Conservation (phyloP, 352 stramenopile species). For the Pelagophyceae sp. region DNA sequence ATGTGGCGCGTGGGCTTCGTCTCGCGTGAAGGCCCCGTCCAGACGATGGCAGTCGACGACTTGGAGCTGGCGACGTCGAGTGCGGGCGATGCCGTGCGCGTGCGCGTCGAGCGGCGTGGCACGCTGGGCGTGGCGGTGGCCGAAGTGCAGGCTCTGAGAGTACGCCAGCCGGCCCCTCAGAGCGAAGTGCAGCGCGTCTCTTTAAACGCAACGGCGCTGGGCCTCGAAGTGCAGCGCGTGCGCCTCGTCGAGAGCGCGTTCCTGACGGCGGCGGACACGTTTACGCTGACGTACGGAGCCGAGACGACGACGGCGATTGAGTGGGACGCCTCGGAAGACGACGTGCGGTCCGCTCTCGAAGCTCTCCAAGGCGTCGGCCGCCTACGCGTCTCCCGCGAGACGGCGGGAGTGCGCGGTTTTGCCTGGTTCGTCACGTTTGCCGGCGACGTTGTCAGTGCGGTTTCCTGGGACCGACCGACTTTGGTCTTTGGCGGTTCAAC, state of each 20-base stretch:
- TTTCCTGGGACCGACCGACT: slow-evolving; percentile 14
- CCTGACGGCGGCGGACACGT: neutral
- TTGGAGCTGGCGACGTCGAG: neutral
- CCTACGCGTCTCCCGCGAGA: slow-evolving; percentile 42
- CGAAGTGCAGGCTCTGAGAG: slow-evolving; percentile 8
- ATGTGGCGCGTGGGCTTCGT: slow-evolving; percentile 37
- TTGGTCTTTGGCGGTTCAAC: slow-evolving; percentile 37
- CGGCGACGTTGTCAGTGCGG: too few species aligned
- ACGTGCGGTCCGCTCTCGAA: slow-evolving; percentile 48
- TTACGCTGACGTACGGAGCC: neutral
- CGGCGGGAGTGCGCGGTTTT: slow-evolving; percentile 47
- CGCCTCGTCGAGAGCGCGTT: neutral
- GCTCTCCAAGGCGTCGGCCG: slow-evolving; percentile 46
- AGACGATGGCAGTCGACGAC: slow-evolving; percentile 27
- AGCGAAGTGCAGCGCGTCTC: slow-evolving; percentile 28
- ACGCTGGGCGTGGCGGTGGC: slow-evolving; percentile 11
- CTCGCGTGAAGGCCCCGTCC: slow-evolving; percentile 30
- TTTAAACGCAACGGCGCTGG: neutral
- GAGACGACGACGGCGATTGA: slow-evolving; percentile 34
- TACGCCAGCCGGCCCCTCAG: slow-evolving; percentile 10
- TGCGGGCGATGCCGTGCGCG: slow-evolving; percentile 13
- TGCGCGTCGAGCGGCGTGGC: slow-evolving; percentile 22
- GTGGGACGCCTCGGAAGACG: slow-evolving; percentile 39
- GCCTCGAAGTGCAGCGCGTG: neutral
- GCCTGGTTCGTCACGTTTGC: slow-evolving; percentile 79